These are phyloP conservation scores for Paramyrothecium sp. DNA, from an alignment of 2,329 filamentous ascomycete genomes.

Conservation along the genomic window DNA sequence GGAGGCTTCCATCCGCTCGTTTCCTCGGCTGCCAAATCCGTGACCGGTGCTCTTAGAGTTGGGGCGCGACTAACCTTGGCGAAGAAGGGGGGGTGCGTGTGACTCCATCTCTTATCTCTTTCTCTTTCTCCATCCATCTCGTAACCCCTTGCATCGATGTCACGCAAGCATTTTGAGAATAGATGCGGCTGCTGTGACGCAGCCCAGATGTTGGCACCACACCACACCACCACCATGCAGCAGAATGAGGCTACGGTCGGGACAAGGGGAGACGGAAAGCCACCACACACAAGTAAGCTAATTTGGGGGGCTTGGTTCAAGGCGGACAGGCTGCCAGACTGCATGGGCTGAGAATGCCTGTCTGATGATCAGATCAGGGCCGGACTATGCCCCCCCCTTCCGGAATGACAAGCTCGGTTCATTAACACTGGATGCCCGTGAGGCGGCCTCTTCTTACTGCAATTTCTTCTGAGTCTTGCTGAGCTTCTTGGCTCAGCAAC, in stretches of 20 bases:
- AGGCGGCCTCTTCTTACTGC: neutral
- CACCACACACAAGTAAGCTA: neutral
- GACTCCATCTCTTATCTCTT: neutral
- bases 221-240: neutral
- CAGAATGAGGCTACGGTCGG: neutral
- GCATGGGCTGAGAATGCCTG: neutral
- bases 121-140: neutral
- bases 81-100: neutral
- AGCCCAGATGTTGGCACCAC: neutral
- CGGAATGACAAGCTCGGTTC: constrained; percentile 9
- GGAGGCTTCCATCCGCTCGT: neutral
- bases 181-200: neutral
- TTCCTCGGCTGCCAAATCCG: neutral
- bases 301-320: neutral
- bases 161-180: neutral
- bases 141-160: neutral
- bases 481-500: neutral
- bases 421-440: constrained; percentile 19
- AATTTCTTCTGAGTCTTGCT: constrained; percentile 1
- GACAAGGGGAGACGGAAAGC: neutral
- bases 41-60: neutral
- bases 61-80: neutral
- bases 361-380: neutral
- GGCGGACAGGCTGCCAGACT: neutral
- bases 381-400: neutral